A percentile compares a stretch with the other conserved stretches of the same genome.
These are phyloP conservation scores for Pichia sp. DNA, from an alignment of 1,139 yeast genomes.

Conservation along the genomic window DNA sequence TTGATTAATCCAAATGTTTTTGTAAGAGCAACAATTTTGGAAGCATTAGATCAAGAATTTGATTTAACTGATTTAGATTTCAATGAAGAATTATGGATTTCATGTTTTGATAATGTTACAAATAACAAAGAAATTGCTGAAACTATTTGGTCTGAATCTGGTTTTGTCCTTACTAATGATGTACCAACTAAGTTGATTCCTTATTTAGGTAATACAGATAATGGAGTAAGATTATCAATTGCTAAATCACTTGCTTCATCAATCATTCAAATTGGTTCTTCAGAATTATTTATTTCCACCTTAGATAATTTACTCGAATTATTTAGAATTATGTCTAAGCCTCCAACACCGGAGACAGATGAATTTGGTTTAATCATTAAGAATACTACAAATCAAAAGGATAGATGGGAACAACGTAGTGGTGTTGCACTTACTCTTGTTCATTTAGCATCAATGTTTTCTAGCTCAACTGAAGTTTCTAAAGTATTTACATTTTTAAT, in stretches of 20 bases:
- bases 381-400: slow-evolving; percentile 53
- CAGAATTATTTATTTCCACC: slow-evolving; percentile 32
- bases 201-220: slow-evolving; percentile 48
- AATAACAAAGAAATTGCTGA: slow-evolving; percentile 59
- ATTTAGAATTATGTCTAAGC: slow-evolving; percentile 57
- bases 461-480: slow-evolving; percentile 35
- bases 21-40: slow-evolving; percentile 74
- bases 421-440: slow-evolving; percentile 70
- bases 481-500: slow-evolving; percentile 49
- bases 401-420: slow-evolving; percentile 78
- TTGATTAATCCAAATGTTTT: slow-evolving; percentile 53
- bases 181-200: slow-evolving; percentile 42
- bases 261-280: slow-evolving; percentile 27
- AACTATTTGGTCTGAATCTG: slow-evolving; percentile 82
- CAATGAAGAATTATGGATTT: slow-evolving; percentile 67
- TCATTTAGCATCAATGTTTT: slow-evolving; percentile 48
- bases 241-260: slow-evolving; percentile 58
- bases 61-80: slow-evolving; percentile 52
- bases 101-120: slow-evolving; percentile 67
- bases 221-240: slow-evolving; percentile 61
- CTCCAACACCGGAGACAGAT: slow-evolving; percentile 73
- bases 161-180: slow-evolving; percentile 40
- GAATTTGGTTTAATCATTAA: slow-evolving; percentile 73
- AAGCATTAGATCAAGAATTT: slow-evolving; percentile 80
- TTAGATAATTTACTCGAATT: slow-evolving; percentile 45